Evolutionary conservation across 768 basidiomycete species (phyloP), one percentile per base, ranked within the genome.

Genomic region (Inosperma sp.): DNA sequence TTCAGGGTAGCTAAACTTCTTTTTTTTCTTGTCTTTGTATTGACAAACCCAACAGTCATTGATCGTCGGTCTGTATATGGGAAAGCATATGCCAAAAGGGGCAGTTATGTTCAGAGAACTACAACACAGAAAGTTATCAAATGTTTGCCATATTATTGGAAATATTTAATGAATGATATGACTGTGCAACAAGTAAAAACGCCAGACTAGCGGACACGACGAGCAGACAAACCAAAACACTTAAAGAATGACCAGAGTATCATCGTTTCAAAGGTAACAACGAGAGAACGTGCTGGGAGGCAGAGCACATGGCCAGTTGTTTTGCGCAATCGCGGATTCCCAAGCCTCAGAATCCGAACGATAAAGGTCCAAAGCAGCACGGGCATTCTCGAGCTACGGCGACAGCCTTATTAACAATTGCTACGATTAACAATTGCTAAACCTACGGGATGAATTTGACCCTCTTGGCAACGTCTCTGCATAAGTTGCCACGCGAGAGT

Each of bases 401-500:
- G n/a, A n/a, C n/a, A n/a, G n/a, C n/a, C n/a, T n/a, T n/a, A n/a
- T n/a, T n/a, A n/a, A n/a, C n/a, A n/a, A n/a, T n/a, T n/a, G n/a
- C n/a, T n/a, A n/a, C n/a, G n/a, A n/a, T n/a, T n/a, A n/a, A n/a
- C 49, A 35, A 50, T 42, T 36, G 27, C 22, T 36, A 49, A 30
- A 78, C 84, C 60, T 61, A 92, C 89, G 8, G 87, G 83, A 64
- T 88, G 79, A 57, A 81, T 74, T 49, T 81, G 76, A 25, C 80
- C 81, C 61, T 87, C 84, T 61, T 86, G 84, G 61, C 85, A 86
- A 25, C 83, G 79, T 58, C 88, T 77, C 49, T 80, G 77, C 87
- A 92, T 87, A 29, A 92, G 76, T 58, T 83, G 84, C 86, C 86
- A 90, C 63, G 83, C 80, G 13, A 92, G 72, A 4, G 90, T 92